Conservation (phyloP, 257 asterid genomes). For the Capsicum chinense region DNA sequence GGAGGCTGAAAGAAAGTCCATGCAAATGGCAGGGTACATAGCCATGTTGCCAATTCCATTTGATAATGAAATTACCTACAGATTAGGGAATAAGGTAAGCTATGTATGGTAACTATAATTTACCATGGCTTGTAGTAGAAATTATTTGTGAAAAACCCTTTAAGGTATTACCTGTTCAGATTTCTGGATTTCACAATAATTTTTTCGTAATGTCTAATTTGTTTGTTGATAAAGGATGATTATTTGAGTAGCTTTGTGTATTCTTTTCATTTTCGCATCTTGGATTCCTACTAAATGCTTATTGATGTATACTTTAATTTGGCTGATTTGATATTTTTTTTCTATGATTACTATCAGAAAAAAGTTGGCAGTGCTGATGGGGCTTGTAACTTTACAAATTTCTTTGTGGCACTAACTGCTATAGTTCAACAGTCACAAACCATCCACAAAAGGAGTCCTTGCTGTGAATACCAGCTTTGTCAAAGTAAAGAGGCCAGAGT, state of each 20-base stretch:
- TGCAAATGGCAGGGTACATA: constrained; percentile 58
- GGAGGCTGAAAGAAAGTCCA: constrained; percentile 88
- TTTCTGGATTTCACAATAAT: neutral
- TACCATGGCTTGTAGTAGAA: neutral
- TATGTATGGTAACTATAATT: neutral
- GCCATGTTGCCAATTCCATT: constrained; percentile 50
- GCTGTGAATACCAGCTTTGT: constrained; percentile 87
- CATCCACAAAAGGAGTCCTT: constrained; percentile 90
- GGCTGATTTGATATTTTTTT: neutral
- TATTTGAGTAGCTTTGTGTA: neutral
- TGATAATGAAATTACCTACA: constrained; percentile 77
- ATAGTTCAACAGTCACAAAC: constrained; percentile 69
- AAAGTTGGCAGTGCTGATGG: neutral
- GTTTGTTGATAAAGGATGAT: neutral
- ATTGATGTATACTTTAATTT: neutral
- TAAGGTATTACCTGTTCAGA: neutral
- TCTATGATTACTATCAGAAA: neutral
- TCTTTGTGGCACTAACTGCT: constrained; percentile 20
- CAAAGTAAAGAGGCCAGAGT: constrained; percentile 83
- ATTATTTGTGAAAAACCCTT: constrained; percentile 10
- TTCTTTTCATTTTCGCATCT: neutral
- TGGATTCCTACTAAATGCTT: neutral
- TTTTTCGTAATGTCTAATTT: neutral
- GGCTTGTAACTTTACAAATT: constrained; percentile 9
- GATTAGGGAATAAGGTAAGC: constrained; percentile 83